Evolutionary conservation across 768 basidiomycete genomes (phyloP), one percentile per base, ranked within the genome.

Genomic region (Suillus bovinus): DNA sequence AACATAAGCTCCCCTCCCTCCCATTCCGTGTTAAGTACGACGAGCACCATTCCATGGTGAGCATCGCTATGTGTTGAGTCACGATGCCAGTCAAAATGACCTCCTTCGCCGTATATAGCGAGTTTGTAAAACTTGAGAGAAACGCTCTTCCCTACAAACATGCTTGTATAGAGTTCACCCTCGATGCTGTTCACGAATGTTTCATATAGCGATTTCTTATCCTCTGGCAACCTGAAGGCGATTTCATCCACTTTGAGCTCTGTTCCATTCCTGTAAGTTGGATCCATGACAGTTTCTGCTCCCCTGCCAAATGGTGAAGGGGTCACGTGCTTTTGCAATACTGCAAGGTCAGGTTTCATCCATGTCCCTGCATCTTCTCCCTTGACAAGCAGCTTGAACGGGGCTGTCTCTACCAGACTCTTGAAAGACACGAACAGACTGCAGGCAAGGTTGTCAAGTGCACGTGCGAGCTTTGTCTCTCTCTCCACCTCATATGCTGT

Each of bases 21-120:
- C 49, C 49, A 50, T 11, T 50, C 10, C 2, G 49, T 50, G 49
- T 50, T 50, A 2, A 50, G 49, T 50, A 29, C 49, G 29, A 50
- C 17, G 29, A 50, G 49, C 27, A 31, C 29, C 2, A 17, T 50
- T 20, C 49, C 50, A 52, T 52, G 50, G 10, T 52, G 50, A 52
- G 50, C 29, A 31, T 52, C 29, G 29, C 29, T 52, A 11, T 52
- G 50, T 11, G 50, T 52, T 1, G 50, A 52, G 16, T 52, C 50
- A 31, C 50, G 50, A 52, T 52, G 50, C 50, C 50, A 52, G 50
- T 52, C 29, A 11, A 52, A 52, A 31, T 52, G 50, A 20, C 50
- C 50, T n/a, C 50, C 50, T 52, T 52, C 50, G 0, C 29, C 50
- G 5, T 52, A 52, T 52, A 31, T 31, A 3, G 50, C 50, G 29